Conservation (phyloP, 2,329 filamentous ascomycete genomes). For the Colletotrichum limetticola region DNA sequence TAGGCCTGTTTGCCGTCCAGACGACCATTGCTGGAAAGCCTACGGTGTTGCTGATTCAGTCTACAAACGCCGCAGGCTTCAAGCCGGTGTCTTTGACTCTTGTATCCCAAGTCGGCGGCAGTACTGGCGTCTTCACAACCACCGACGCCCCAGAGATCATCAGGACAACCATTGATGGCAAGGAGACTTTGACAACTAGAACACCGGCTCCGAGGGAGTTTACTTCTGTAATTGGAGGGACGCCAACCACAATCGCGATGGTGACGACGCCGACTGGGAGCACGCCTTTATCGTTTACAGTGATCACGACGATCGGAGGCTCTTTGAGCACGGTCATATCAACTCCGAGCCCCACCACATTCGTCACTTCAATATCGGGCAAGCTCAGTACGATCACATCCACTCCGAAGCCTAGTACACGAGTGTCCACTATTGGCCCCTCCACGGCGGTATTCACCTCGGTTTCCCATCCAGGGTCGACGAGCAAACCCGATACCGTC, state of each 20-base stretch:
- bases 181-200: constrained; percentile 38
- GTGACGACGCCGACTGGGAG: constrained; percentile 42
- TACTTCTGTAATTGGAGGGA: constrained; percentile 42
- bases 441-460: constrained; percentile 40
- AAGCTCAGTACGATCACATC: constrained; percentile 42
- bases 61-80: constrained; percentile 38
- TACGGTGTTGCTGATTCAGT: constrained; percentile 32
- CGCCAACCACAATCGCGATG: constrained; percentile 38
- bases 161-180: constrained; percentile 40
- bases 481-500: constrained; percentile 4
- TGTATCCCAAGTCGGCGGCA: constrained; percentile 40
- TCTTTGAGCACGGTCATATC: constrained; percentile 34
- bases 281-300: constrained; percentile 34
- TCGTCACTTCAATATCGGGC: constrained; percentile 42
- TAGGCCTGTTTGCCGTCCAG: constrained; percentile 8
- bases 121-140: constrained; percentile 38
- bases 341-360: constrained; percentile 36
- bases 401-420: constrained; percentile 40
- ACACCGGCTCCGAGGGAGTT: constrained; percentile 39
- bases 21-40: background rate
- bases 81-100: constrained; percentile 39
- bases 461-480: constrained; percentile 29
- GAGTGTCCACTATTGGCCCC: constrained; percentile 37
- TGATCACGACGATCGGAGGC: constrained; percentile 40
- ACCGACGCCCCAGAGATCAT: constrained; percentile 38